phyloP scores from a whole-genome alignment of 2,329 filamentous ascomycete genomes.

The Aspergillus sp. region DNA sequence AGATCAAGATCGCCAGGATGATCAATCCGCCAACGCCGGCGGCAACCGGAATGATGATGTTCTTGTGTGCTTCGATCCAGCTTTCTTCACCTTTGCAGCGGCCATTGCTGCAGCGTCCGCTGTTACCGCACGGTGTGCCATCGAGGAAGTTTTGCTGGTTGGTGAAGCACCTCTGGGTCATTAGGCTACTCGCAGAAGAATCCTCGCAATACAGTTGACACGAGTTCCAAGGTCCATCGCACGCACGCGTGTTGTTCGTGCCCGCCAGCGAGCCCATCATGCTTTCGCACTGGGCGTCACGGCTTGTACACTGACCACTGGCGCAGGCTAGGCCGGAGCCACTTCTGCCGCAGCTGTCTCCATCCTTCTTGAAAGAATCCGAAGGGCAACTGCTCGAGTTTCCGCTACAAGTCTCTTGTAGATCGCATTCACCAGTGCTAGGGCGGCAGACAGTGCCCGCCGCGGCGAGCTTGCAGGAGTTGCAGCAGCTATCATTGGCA shows the following conservation, averaged over 20 bases:
- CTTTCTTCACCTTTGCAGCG: conserved; percentile 73
- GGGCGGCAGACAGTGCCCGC: conserved; percentile 76
- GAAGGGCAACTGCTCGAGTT: conserved; percentile 71
- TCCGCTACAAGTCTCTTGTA: conserved; percentile 81
- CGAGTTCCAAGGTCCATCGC: conserved; percentile 62
- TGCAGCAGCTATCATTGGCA: conserved; percentile 54
- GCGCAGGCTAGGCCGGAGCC: conserved; percentile 71
- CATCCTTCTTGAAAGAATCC: conserved; percentile 73
- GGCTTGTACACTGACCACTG: conserved; percentile 91
- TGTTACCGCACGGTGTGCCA: conserved; percentile 80
- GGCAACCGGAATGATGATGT: conserved; percentile 80
- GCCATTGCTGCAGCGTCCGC: conserved; percentile 79
- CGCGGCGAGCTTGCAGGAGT: conserved; percentile 49
- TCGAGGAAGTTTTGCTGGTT: conserved; percentile 93
- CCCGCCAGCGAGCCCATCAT: conserved; percentile 76
- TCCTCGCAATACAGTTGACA: conserved; percentile 75
- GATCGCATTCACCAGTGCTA: conserved; percentile 81
- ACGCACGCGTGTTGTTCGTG: conserved; percentile 79
- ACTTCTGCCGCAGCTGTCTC: conserved; percentile 67
- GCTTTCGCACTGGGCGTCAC: conserved; percentile 84
- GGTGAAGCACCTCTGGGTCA: conserved; percentile 52
- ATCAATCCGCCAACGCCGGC: conserved; percentile 73
- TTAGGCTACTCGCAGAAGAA: conserved; percentile 55
- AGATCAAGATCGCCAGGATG: conserved; percentile 70
- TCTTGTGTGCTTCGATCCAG: conserved; percentile 78